Conservation (phyloP, 2,329 filamentous ascomycete genomes). For the Hymenoscyphus repandus region DNA sequence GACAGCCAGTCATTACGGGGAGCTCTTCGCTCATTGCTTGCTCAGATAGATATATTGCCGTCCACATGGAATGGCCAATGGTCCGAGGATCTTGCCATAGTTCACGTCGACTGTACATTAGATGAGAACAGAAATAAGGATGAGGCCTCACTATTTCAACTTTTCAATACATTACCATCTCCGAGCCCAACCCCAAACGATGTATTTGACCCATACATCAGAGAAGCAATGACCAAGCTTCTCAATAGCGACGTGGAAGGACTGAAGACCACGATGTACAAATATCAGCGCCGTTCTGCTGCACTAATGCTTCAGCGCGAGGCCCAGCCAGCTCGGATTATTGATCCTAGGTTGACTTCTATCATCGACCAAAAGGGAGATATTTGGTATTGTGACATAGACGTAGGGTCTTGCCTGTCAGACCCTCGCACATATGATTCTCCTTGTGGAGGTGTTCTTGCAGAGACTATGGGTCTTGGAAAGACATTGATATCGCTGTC, state of each 20-base stretch:
- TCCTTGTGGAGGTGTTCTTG: slow-evolving; percentile 69
- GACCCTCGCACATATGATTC: slow-evolving; percentile 71
- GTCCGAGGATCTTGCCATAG: slow-evolving; percentile 21
- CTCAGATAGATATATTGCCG: slow-evolving; percentile 49
- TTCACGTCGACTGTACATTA: slow-evolving; percentile 36
- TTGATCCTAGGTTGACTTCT: slow-evolving; percentile 68
- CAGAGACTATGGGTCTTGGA: slow-evolving; percentile 76
- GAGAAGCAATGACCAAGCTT: slow-evolving; percentile 50
- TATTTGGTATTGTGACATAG: slow-evolving; percentile 65
- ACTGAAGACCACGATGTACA: slow-evolving; percentile 61
- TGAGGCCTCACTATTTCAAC: slow-evolving; percentile 54
- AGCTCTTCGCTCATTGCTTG: slow-evolving; percentile 44
- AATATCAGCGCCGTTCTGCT: slow-evolving; percentile 75
- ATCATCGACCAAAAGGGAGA: slow-evolving; percentile 55
- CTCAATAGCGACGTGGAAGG: slow-evolving; percentile 49
- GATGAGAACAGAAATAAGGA: slow-evolving; percentile 26
- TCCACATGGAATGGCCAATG: slow-evolving; percentile 48
- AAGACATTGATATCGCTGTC: slow-evolving; percentile 86
- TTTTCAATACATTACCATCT: slow-evolving; percentile 71
- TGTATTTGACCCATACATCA: slow-evolving; percentile 46
- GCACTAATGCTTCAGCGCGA: slow-evolving; percentile 84
- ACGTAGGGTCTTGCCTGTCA: slow-evolving; percentile 54
- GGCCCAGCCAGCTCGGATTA: slow-evolving; percentile 51
- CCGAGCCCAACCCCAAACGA: slow-evolving; percentile 51
- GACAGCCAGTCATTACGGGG: slow-evolving; percentile 39